Evolutionary conservation across 2,329 filamentous ascomycete genomes (phyloP).

Genomic region (Stemphylium vesicarium): DNA sequence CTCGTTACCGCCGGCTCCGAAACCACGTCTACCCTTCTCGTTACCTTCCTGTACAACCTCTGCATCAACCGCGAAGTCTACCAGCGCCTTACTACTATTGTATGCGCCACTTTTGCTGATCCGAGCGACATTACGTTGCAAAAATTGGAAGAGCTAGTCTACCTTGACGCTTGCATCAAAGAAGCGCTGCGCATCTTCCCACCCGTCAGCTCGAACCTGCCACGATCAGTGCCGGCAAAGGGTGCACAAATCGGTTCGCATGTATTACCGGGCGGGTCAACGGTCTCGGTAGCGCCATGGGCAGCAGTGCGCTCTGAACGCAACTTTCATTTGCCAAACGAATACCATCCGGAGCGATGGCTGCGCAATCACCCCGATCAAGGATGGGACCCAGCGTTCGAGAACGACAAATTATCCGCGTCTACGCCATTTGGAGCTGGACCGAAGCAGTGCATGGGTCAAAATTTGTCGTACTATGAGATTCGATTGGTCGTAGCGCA

Average conservation of each 20-base stretch:
- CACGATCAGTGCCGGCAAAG: background rate
- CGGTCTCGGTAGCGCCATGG: background rate
- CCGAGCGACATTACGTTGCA: background rate
- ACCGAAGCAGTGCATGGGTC: background rate
- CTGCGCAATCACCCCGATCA: background rate
- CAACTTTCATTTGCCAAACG: background rate
- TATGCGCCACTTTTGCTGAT: background rate
- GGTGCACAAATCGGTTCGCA: too few species aligned
- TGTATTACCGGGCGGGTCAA: background rate
- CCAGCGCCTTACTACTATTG: background rate
- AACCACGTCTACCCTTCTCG: background rate
- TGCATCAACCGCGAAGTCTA: background rate
- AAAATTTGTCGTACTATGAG: background rate
- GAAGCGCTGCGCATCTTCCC: background rate
- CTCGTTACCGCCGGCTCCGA: background rate
- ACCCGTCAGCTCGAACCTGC: background rate
- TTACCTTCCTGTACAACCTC: background rate
- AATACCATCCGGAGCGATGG: conserved; percentile 1
- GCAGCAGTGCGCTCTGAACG: background rate
- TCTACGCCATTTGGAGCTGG: background rate
- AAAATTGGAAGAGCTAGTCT: background rate
- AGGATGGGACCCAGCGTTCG: background rate
- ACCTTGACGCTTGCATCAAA: background rate
- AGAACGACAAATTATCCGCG: background rate
- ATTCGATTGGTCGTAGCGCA: background rate